phyloP scores from a whole-genome alignment of 805 yeast species.

The Kodamaea neixiangensis region DNA sequence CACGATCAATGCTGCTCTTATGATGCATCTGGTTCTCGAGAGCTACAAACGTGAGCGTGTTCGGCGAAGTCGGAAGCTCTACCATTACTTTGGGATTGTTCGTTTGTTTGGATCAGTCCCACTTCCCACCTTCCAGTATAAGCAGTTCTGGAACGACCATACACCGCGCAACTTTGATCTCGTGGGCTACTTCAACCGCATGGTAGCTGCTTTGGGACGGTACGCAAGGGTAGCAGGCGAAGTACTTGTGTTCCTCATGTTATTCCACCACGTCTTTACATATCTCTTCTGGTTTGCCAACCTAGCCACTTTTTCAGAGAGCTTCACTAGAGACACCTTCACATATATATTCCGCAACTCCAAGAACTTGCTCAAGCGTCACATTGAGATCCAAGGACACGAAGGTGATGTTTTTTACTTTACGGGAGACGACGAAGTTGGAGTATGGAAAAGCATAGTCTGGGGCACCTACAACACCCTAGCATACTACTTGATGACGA shows the following conservation, averaged over 20 bases:
- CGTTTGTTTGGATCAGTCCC: conserved; percentile 6
- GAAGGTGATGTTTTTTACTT: conserved; percentile 13
- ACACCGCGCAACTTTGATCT: neutral
- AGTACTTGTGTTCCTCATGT: conserved; percentile 17
- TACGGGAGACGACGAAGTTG: conserved; percentile 3
- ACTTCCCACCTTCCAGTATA: conserved; percentile 18
- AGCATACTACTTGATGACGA: conserved; percentile 3
- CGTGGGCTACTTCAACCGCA: neutral
- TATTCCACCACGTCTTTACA: conserved; percentile 21
- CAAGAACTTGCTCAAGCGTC: conserved; percentile 15
- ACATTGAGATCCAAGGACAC: conserved; percentile 12
- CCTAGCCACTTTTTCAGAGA: conserved; percentile 27
- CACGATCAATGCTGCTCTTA: conserved; percentile 7
- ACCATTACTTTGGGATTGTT: conserved; percentile 13
- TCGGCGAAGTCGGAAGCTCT: conserved; percentile 5
- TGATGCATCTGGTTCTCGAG: conserved; percentile 13
- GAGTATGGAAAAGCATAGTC: neutral
- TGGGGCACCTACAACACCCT: conserved; percentile 7
- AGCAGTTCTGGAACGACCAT: conserved; percentile 18
- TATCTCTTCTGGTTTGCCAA: conserved; percentile 27
- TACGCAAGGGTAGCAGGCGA: conserved; percentile 10
- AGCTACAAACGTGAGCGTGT: conserved; percentile 17
- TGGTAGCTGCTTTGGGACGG: neutral
- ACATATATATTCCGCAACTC: conserved; percentile 28
- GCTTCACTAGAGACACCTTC: conserved; percentile 28